A percentile compares a stretch with the other conserved stretches of the same genome.
Conservation (phyloP, 108 stramenopile species). For the Ochromonas danica region DNA sequence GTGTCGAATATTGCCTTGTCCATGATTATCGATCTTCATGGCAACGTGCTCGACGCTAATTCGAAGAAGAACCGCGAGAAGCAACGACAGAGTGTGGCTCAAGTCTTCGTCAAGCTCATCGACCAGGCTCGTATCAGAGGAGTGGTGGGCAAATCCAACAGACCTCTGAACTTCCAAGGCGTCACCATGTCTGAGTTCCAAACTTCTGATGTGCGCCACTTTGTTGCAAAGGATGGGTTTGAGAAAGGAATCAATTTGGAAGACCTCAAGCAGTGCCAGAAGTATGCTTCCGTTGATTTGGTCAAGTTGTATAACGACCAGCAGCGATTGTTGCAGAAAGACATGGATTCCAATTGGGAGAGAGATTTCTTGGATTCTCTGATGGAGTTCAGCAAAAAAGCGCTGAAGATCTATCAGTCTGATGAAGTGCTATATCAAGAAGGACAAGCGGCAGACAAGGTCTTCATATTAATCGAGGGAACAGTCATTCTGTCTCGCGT, state of each 20-base stretch:
- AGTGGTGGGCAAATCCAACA: neutral
- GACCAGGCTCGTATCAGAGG: neutral
- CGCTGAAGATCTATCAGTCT: too few relatives aligned
- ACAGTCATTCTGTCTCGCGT: too few relatives aligned
- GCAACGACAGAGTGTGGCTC: too few relatives aligned
- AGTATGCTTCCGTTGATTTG: too few relatives aligned
- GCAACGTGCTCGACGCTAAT: neutral
- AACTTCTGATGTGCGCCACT: neutral
- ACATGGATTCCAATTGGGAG: too few relatives aligned
- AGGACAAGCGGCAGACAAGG: too few relatives aligned
- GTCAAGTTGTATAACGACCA: too few relatives aligned
- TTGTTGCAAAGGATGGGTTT: neutral
- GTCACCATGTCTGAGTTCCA: conserved; percentile 17
- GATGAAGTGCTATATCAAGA: too few relatives aligned
- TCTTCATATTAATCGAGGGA: too few relatives aligned
- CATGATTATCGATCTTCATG: conserved; percentile 30
- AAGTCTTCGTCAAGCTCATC: neutral
- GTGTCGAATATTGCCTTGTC: conserved; percentile 27
- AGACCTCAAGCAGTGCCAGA: conserved; percentile 2
- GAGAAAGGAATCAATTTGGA: neutral
- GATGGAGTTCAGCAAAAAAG: too few relatives aligned
- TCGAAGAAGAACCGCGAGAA: neutral
- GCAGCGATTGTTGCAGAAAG: too few relatives aligned
- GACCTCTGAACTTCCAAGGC: neutral
- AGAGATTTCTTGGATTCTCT: too few relatives aligned